Conservation (phyloP, 305 asterid species). For the Withania somnifera region DNA sequence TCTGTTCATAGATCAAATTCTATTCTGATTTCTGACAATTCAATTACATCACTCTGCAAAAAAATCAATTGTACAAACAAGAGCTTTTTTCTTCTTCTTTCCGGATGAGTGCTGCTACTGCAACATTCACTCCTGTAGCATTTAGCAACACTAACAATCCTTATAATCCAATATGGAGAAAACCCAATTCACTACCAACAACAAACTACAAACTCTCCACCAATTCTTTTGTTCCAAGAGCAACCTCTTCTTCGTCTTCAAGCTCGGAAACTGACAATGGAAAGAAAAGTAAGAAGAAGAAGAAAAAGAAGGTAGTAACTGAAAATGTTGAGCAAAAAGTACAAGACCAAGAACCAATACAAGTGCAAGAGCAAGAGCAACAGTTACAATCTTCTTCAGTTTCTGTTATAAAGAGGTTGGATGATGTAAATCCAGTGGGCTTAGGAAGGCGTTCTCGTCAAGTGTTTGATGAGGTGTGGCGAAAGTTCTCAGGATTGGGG, state of each 20-base stretch:
- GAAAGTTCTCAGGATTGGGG: conserved; percentile 84
- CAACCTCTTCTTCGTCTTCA: conserved; percentile 25
- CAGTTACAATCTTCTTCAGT: conserved; percentile 26
- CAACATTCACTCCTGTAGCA: conserved; percentile 37
- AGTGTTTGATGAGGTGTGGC: conserved; percentile 89
- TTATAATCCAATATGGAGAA: conserved; percentile 18
- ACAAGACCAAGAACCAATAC: not conserved
- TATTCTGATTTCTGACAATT: not conserved
- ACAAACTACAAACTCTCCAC: not conserved
- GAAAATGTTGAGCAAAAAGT: not conserved
- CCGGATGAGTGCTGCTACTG: conserved; percentile 35
- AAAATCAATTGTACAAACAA: not conserved
- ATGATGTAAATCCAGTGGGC: conserved; percentile 91
- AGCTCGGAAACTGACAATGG: conserved; percentile 25
- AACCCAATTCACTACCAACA: not conserved
- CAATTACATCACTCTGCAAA: not conserved
- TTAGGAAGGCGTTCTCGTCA: conserved; percentile 79
- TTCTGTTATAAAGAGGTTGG: conserved; percentile 54
- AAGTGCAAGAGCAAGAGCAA: conserved; percentile 1
- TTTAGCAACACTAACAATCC: conserved; percentile 31
- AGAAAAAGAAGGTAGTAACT: conserved; percentile 3
- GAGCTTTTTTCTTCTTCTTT: not conserved
- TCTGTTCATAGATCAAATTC: not conserved
- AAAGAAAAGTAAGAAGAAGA: conserved; percentile 23
- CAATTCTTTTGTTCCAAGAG: conserved; percentile 13